Percentiles rank a stretch among this genome's conserved stretches.
These are phyloP conservation scores for Juglanconis sp. DNA, from an alignment of 2,329 filamentous ascomycete species.

Conservation along the genomic window DNA sequence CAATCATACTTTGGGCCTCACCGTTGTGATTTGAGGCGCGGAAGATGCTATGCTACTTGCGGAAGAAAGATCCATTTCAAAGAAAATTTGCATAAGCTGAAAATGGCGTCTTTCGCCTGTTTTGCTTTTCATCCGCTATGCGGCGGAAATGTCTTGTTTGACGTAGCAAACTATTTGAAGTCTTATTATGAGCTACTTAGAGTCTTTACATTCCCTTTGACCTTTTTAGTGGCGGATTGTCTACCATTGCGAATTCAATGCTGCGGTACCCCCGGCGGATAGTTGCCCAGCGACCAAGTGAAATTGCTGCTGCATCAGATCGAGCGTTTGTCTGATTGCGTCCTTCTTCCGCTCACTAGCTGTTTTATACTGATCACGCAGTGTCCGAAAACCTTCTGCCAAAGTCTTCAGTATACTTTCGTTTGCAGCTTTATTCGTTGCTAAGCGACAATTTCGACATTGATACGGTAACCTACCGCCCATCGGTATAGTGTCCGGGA, in stretches of 20 bases:
- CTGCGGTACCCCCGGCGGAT: background rate
- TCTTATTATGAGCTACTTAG: background rate
- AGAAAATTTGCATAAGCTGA: too few relatives aligned
- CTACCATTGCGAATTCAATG: background rate
- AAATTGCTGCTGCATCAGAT: background rate
- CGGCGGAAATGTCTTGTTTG: too few relatives aligned
- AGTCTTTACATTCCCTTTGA: background rate
- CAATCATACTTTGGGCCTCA: too few relatives aligned
- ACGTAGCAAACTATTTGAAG: too few relatives aligned
- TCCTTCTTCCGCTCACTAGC: background rate
- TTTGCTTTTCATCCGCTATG: background rate
- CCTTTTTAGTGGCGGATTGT: background rate
- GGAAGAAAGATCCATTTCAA: too few relatives aligned
- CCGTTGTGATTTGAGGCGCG: too few relatives aligned
- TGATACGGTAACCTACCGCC: slow-evolving; percentile 2
- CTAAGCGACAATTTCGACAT: slow-evolving; percentile 1
- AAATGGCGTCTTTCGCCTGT: background rate
- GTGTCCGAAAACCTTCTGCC: background rate
- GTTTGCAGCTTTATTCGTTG: background rate
- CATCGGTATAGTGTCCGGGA: slow-evolving; percentile 7
- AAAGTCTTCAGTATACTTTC: background rate
- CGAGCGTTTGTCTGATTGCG: background rate
- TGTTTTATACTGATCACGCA: background rate
- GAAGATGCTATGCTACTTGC: too few relatives aligned
- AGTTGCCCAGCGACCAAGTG: background rate